phyloP scores from a whole-genome alignment of 805 yeast species.

The Schwanniomyces vanrijiae region DNA sequence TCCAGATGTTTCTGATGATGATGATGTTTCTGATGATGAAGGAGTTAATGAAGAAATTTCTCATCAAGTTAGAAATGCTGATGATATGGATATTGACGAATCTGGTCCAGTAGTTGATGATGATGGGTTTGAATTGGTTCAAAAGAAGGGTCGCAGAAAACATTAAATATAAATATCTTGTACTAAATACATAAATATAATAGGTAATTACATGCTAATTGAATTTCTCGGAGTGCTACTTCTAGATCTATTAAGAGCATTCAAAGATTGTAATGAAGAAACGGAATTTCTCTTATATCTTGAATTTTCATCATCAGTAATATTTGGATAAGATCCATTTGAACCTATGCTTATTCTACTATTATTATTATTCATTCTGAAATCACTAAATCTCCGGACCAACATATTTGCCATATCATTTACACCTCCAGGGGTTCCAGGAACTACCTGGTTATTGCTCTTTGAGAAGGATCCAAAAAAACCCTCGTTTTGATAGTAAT shows the following conservation, averaged over 20 bases:
- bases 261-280: conserved; percentile 39
- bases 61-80: conserved; percentile 10
- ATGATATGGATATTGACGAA: conserved; percentile 32
- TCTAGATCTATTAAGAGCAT: conserved; percentile 37
- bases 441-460: conserved; percentile 13
- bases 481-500: conserved; percentile 16
- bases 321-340: conserved; percentile 12
- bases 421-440: conserved; percentile 38
- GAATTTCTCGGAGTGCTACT: conserved; percentile 36
- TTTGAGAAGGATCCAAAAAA: conserved; percentile 17
- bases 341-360: conserved; percentile 28
- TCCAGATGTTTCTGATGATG: conserved; percentile 53
- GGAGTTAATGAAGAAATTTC: conserved; percentile 22
- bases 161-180: conserved; percentile 26
- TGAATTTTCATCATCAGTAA: conserved; percentile 32
- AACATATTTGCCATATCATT: conserved; percentile 51
- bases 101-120: conserved; percentile 79
- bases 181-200: not conserved
- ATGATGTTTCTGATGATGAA: conserved; percentile 44
- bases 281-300: conserved; percentile 27
- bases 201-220: conserved; percentile 19
- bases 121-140: conserved; percentile 91
- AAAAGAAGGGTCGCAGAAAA: conserved; percentile 54
- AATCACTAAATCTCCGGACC: conserved; percentile 48
- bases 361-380: conserved; percentile 27